These are phyloP conservation scores for Inga leiocalycina DNA, from an alignment of 306 rosid genomes.

Conservation along the genomic window DNA sequence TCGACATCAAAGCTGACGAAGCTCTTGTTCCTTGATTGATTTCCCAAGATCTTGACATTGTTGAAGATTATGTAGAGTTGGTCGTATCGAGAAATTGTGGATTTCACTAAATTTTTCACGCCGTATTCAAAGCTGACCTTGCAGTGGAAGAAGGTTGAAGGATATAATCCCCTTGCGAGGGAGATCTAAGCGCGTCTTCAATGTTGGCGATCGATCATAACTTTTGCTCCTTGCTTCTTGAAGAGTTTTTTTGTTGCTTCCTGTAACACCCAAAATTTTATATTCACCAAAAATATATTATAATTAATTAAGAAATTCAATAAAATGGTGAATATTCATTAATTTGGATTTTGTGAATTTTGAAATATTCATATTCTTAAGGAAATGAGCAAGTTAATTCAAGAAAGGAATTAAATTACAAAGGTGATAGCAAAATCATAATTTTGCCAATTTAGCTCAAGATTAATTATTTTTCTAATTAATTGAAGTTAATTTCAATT, in stretches of 20 bases:
- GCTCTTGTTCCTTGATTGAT: conserved; percentile 71
- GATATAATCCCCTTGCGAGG: neutral
- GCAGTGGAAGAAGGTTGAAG: conserved; percentile 64
- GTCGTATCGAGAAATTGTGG: conserved; percentile 52
- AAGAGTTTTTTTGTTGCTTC: conserved; percentile 75
- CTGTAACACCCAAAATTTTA: too few species aligned
- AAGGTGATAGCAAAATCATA: too few species aligned
- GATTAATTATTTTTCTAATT: too few species aligned
- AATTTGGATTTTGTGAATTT: too few species aligned
- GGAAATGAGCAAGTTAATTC: too few species aligned
- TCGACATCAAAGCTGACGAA: conserved; percentile 61
- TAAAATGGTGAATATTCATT: too few species aligned
- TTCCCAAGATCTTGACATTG: conserved; percentile 79
- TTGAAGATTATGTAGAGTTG: conserved; percentile 82
- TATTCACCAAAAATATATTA: too few species aligned
- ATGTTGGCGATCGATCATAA: conserved; percentile 64
- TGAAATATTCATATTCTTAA: too few species aligned
- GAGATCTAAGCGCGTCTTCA: conserved; percentile 38
- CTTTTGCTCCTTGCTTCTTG: conserved; percentile 74
- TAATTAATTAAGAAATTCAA: too few species aligned
- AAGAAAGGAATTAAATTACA: too few species aligned
- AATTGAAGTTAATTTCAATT: too few species aligned
- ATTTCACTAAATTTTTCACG: conserved; percentile 48
- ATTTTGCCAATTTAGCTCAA: too few species aligned
- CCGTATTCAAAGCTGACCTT: conserved; percentile 76